Evolutionary conservation across 23 red algal genomes (phyloP), one percentile per base, ranked within the genome.

Genomic region (Agarophyton chilense): DNA sequence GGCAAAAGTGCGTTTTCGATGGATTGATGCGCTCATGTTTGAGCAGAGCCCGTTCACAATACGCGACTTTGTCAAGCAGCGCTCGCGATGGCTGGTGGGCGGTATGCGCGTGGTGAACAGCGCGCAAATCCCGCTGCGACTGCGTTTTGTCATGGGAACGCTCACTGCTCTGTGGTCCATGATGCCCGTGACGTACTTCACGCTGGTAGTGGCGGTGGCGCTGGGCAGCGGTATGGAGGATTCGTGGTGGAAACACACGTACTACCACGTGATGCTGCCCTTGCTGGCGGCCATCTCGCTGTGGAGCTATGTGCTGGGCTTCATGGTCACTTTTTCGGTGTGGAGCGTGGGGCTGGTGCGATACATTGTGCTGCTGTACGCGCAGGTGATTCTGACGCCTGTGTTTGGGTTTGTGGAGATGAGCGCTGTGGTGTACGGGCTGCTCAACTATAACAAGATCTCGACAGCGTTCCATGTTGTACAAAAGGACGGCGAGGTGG

Each of bases 11-110:
- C 91, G 72, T 9, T 94, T 87, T 67, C 66, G 63, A 28, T 94
- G 91, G 91, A 62, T 94, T 41, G 91, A 94, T 51, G 91, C 91
- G 7, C 71, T 86, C 0, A 94, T 94, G 91, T 94, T 78, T 41
- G 91, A 94, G 38, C 91, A 94, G 45, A 86, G 81, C 52, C 91
- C 91, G 5, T 94, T 94, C 72, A 72, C 81, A n/a, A 26, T 86
- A 45, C 49, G 36, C 12, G 91, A 94, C 74, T 94, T 94, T 38
- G 31, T 94, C 70, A 94, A 94, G 60, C 91, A 94, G 91, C 68
- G 91, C 17, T 73, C 91, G 29, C 41, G 91, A 35, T 94, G 91
- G 91, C 91, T 94, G 1, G 74, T 94, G 19, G 91, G 91, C 33
- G 72, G 80, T 8, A 14, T 94, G 25, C 45, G 46, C 21, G 91